A percentile compares a stretch with the other conserved stretches of the same genome.
These are phyloP conservation scores for Aspergillus sp. DNA, from an alignment of 2,329 filamentous ascomycete species.

Conservation along the genomic window DNA sequence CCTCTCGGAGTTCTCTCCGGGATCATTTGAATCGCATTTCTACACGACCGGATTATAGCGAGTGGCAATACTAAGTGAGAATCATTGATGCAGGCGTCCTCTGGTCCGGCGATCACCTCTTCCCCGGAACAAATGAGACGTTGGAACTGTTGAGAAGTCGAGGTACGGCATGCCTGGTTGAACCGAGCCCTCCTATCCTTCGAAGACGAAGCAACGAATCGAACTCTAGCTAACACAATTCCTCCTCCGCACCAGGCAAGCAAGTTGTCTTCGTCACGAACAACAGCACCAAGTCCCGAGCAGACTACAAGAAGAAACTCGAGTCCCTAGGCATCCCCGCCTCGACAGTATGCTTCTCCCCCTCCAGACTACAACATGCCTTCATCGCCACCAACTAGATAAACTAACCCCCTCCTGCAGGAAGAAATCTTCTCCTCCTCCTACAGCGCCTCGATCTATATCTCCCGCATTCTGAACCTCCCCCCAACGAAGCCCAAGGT, in stretches of 20 bases:
- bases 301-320: slow-evolving; percentile 91
- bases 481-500: slow-evolving; percentile 83
- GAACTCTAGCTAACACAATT: background rate
- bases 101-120: slow-evolving; percentile 92
- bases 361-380: background rate
- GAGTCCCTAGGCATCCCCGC: slow-evolving; percentile 75
- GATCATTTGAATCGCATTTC: background rate
- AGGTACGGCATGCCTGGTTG: slow-evolving; percentile 53
- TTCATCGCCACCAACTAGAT: background rate
- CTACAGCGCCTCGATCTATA: slow-evolving; percentile 94
- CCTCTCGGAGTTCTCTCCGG: background rate
- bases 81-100: slow-evolving; percentile 70
- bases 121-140: slow-evolving; percentile 81
- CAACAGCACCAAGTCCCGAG: slow-evolving; percentile 94
- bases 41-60: slow-evolving; percentile 20
- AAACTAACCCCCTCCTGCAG: slow-evolving; percentile 32
- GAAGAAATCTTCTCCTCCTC: slow-evolving; percentile 96
- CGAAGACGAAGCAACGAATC: slow-evolving; percentile 6
- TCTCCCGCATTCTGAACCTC: slow-evolving; percentile 83
- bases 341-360: slow-evolving; percentile 52
- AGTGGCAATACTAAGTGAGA: slow-evolving; percentile 27
- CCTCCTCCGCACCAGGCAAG: slow-evolving; percentile 63
- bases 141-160: slow-evolving; percentile 76
- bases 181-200: background rate
- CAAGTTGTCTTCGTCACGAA: slow-evolving; percentile 95